Evolutionary conservation across 1,284 basidiomycete species (phyloP).

Genomic region (Ustilago hordei): DNA sequence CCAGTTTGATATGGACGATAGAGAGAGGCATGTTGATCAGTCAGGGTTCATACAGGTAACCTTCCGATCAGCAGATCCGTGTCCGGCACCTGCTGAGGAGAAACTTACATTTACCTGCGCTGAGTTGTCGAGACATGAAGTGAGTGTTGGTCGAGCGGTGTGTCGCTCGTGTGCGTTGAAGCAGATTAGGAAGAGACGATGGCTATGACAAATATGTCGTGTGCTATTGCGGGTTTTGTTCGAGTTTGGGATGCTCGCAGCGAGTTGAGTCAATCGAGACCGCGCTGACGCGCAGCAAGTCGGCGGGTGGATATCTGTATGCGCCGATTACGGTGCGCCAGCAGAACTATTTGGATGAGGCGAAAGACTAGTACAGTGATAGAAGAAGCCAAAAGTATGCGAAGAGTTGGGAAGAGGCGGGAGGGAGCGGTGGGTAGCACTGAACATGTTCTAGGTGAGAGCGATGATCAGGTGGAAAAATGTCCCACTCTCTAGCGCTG

Average conservation of each 20-base stretch:
- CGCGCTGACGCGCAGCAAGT: conserved; percentile 18
- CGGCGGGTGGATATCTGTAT: conserved; percentile 5
- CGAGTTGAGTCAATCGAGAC: conserved; percentile 3
- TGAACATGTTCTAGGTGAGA: conserved; percentile 46
- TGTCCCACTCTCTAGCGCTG: conserved; percentile 38
- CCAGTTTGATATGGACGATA: background rate
- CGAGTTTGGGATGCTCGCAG: conserved; percentile 1
- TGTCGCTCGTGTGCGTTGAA: conserved; percentile 14
- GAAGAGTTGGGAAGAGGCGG: conserved; percentile 54
- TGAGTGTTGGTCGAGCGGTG: conserved; percentile 25
- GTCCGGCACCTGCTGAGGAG: background rate
- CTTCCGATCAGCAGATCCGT: background rate
- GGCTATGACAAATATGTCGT: background rate
- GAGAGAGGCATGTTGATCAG: conserved; percentile 5
- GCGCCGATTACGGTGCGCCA: conserved; percentile 33
- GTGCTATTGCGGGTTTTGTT: background rate
- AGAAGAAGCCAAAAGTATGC: conserved; percentile 54
- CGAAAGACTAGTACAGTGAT: conserved; percentile 43
- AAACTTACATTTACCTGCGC: conserved; percentile 45
- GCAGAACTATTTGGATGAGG: conserved; percentile 15
- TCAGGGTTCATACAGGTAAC: background rate
- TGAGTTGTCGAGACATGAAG: conserved; percentile 54
- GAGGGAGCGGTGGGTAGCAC: conserved; percentile 49
- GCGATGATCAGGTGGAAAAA: conserved; percentile 30
- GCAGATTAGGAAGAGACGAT: background rate